A percentile compares a stretch with the other conserved stretches of the same genome.
Evolutionary conservation across 2,329 filamentous ascomycete species (phyloP).

Genomic region (Ophiostoma sp.): DNA sequence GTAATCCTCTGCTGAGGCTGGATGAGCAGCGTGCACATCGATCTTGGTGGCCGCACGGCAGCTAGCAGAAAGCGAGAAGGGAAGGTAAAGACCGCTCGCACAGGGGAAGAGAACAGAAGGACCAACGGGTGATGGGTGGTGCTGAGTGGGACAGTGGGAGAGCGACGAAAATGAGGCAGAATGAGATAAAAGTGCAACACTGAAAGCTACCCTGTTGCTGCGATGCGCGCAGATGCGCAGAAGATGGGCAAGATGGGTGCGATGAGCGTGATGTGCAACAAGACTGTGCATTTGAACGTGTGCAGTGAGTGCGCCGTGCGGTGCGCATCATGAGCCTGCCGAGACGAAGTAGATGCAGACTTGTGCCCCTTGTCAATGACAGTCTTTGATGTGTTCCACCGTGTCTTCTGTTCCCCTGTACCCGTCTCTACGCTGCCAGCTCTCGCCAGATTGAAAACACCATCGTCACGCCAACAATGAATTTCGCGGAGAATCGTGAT

Average conservation of each 20-base stretch:
- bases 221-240: not conserved
- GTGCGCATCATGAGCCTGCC: not conserved
- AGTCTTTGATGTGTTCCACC: not conserved
- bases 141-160: not conserved
- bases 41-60: constrained; percentile 8
- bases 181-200: not conserved
- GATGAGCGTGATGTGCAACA: not conserved
- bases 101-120: not conserved
- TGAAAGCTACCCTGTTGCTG: not conserved
- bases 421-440: not conserved
- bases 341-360: no score
- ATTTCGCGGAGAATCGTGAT: not conserved
- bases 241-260: not conserved
- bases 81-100: not conserved
- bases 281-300: not conserved
- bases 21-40: not conserved
- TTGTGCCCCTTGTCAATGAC: not conserved
- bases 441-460: not conserved
- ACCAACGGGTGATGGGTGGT: not conserved
- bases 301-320: not conserved
- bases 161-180: not conserved
- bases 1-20: no score
- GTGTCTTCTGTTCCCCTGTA: not conserved
- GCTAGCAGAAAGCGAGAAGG: constrained; percentile 3
- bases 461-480: no score